Evolutionary conservation across 108 stramenopile species (phyloP), one percentile per base, ranked within the genome.

Genomic region (Skeletonema costatum): DNA sequence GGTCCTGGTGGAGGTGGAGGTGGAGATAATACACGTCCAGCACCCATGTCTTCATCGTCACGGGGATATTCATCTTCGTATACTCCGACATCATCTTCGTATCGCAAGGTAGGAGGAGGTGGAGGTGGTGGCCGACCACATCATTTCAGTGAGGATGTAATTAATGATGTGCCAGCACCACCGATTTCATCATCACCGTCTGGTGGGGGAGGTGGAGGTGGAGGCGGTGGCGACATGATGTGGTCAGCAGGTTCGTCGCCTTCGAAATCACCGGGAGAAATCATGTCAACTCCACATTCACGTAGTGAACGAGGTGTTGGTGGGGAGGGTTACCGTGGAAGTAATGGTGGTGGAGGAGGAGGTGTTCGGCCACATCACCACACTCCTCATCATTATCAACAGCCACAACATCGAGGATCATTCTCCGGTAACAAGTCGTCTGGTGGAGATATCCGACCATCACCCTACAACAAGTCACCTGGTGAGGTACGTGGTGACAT

Each of bases 321-420:
- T 25, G 53, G 53, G 25, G 53, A 56, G 25, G 25, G 53, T 29
- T 56, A 25, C 25, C 53, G 53, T 25, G 53, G 53, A 56, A 56
- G 53, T 25, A 53, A 21, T 53, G 53, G 25, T 10, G 53, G 53
- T 56, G 21, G 53, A 11, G 53, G 53, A 29, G 21, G 53, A 11
- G 44, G 44, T 4, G 44, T 16, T 46, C 44, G 44, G 16, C 14
- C 16, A 29, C 53, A 56, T 29, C 25, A 56, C 25, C 53, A 56
- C 19, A 56, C 53, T 56, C 53, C 53, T 56, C 53, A 56, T 56
- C 53, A 56, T 46, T 46, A 46, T 16, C 44, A 46, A n/a, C 44
- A 46, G 11, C 44, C 14, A 5, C 48, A 50, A 25, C 53, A 56
- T 21, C 53, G 53, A 9, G 25, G 53, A 9, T 56, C 53, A 9